Percentiles rank a stretch among this genome's conserved stretches.
phyloP scores from a whole-genome alignment of 2,329 filamentous ascomycete species.

The Arachnomyces sp. region DNA sequence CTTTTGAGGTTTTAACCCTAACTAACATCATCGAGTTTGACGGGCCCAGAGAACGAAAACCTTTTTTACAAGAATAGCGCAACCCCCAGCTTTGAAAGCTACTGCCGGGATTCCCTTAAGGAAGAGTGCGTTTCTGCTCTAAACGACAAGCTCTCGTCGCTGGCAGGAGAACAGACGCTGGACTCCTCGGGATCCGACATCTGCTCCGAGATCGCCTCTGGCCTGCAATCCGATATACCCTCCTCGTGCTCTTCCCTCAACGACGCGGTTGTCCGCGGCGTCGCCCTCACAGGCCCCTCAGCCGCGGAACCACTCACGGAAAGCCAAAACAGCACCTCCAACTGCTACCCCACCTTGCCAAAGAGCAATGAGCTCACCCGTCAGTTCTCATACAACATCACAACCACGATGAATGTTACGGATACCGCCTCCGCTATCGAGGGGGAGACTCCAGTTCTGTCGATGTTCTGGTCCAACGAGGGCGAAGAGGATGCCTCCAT shows the following conservation, averaged over 20 bases:
- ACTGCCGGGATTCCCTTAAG: too few relatives aligned
- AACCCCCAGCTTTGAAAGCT: too few relatives aligned
- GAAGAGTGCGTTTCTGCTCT: background rate
- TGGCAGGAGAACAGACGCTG: slow-evolving; percentile 1
- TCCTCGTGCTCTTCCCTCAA: slow-evolving; percentile 1
- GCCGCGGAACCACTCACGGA: slow-evolving; percentile 1
- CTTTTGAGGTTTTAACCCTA: background rate
- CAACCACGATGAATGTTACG: background rate
- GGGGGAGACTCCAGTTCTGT: slow-evolving; percentile 2
- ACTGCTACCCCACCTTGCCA: slow-evolving; percentile 4
- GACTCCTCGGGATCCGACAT: background rate
- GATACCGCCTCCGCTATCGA: slow-evolving; percentile 1
- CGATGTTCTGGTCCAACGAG: slow-evolving; percentile 4
- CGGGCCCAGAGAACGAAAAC: too few relatives aligned
- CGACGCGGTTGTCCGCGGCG: background rate
- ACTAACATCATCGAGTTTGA: too few relatives aligned
- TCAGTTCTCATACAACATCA: slow-evolving; percentile 5
- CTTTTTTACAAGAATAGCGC: too few relatives aligned
- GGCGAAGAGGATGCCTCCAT: slow-evolving; percentile 40
- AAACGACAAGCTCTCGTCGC: background rate
- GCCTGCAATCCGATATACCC: slow-evolving; percentile 1
- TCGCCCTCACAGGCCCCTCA: slow-evolving; percentile 1
- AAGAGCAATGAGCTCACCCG: slow-evolving; percentile 4
- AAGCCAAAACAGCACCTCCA: slow-evolving; percentile 4
- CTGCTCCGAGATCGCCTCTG: slow-evolving; percentile 2